These are phyloP conservation scores for Stramenopiles sp. DNA, from an alignment of 352 stramenopile species.

Conservation along the genomic window DNA sequence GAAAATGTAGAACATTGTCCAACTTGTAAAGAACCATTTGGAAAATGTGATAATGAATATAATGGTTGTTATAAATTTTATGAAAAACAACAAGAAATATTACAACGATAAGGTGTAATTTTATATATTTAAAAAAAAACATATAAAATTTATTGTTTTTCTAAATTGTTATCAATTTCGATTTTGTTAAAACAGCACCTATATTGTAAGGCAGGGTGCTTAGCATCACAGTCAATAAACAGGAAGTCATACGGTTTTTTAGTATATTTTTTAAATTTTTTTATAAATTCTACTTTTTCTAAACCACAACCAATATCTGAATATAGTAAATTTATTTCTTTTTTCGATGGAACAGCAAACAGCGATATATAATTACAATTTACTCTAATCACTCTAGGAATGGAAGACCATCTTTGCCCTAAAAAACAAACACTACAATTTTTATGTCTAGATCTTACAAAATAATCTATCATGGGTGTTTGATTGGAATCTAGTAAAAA, in stretches of 20 bases:
- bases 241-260: background rate
- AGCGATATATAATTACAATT: background rate
- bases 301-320: background rate
- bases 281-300: background rate
- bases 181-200: background rate
- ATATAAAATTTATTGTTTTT: no score
- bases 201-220: background rate
- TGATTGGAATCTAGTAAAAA: background rate
- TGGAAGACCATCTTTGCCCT: background rate
- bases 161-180: background rate
- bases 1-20: no score
- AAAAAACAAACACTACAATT: background rate
- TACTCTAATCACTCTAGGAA: background rate
- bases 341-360: background rate
- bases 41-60: no score
- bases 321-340: background rate
- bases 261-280: background rate
- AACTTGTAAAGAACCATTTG: no score
- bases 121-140: no score
- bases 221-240: background rate
- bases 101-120: no score
- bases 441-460: background rate
- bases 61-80: no score
- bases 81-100: no score
- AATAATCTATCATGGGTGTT: background rate